Evolutionary conservation across 1,284 basidiomycete genomes (phyloP), one percentile per base, ranked within the genome.

Genomic region (Salmacisia buchloeana): DNA sequence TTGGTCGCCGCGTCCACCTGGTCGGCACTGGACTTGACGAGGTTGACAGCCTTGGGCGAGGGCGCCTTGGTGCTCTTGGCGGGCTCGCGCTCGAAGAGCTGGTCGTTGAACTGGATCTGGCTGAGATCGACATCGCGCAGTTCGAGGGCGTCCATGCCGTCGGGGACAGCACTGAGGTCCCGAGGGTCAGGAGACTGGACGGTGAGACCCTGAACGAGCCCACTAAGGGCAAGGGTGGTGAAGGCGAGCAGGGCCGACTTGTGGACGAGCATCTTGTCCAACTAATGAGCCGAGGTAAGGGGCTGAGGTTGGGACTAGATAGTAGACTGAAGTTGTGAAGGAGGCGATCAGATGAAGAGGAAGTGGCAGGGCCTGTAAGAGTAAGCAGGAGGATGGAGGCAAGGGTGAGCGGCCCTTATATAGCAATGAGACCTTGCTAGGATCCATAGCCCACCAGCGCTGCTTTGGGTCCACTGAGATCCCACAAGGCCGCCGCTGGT

Each of bases 181-280:
- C 29, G 49, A 12, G 49, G 25, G 12, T 18, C 49, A 33, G 49
- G 29, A 31, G 18, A 15, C 23, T 43, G 41, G 18, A 54, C 18
- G 27, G 29, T 12, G 27, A 31, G 29, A 12, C 27, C 49, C 18
- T 29, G 27, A 18, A 33, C 49, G 13, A 31, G 15, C 15, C 3
- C 27, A n/a, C 49, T 33, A 31, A 54, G 25, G 49, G 49, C 49
- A 13, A 54, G 29, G 13, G 49, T 54, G 49, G 49, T 54, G 49
- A 54, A 33, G 9, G 27, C 29, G 49, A 54, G 49, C 12, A 54
- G 49, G 6, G 49, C 29, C n/a, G 49, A 54, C 49, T 54, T 54
- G 49, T 27, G 18, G 49, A 54, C 31, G 12, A 15, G 49, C 49
- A 54, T 54, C 49, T 54, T 54, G 29, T 31, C n/a, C n/a, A n/a